These are phyloP conservation scores for Globisporangium recalcitrans DNA, from an alignment of 352 stramenopile genomes.

Conservation along the genomic window DNA sequence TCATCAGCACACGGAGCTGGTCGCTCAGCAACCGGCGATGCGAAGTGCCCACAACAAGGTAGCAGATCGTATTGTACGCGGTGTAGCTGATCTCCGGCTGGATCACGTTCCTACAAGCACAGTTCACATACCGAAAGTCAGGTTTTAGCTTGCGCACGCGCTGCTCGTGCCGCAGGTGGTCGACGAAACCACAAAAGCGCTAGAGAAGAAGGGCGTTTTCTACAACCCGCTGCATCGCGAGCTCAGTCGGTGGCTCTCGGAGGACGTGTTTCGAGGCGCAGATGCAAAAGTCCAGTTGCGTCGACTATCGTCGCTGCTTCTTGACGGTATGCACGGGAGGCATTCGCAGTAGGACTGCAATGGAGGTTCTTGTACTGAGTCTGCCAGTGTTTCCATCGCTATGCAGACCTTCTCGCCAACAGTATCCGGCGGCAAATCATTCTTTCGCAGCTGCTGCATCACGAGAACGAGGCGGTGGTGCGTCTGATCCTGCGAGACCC, in stretches of 20 bases:
- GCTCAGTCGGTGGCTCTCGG: slow-evolving; percentile 35
- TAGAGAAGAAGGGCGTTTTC: slow-evolving; percentile 54
- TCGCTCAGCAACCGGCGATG: slow-evolving; percentile 24
- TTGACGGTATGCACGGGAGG: slow-evolving; percentile 34
- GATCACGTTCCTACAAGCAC: no score
- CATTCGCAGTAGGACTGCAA: not conserved
- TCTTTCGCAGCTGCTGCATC: slow-evolving; percentile 32
- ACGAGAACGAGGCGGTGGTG: slow-evolving; percentile 44
- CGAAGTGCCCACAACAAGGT: slow-evolving; percentile 42
- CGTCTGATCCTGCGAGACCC: slow-evolving; percentile 46
- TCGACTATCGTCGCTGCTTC: slow-evolving; percentile 23
- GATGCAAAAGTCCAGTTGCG: slow-evolving; percentile 43
- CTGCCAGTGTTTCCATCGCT: not conserved
- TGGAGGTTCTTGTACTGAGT: not conserved
- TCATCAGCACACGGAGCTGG: slow-evolving; percentile 18
- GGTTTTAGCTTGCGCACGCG: slow-evolving; percentile 43
- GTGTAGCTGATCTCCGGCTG: slow-evolving; percentile 82
- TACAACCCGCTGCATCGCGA: slow-evolving; percentile 58
- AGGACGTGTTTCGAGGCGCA: slow-evolving; percentile 35
- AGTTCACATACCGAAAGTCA: no score
- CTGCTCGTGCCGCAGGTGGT: slow-evolving; percentile 37
- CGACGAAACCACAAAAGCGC: slow-evolving; percentile 18
- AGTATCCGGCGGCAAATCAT: slow-evolving; percentile 42
- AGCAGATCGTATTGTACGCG: slow-evolving; percentile 71
- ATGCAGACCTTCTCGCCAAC: slow-evolving; percentile 40